These are phyloP conservation scores for Neonectria hederae DNA, from an alignment of 2,329 filamentous ascomycete genomes.

Conservation along the genomic window DNA sequence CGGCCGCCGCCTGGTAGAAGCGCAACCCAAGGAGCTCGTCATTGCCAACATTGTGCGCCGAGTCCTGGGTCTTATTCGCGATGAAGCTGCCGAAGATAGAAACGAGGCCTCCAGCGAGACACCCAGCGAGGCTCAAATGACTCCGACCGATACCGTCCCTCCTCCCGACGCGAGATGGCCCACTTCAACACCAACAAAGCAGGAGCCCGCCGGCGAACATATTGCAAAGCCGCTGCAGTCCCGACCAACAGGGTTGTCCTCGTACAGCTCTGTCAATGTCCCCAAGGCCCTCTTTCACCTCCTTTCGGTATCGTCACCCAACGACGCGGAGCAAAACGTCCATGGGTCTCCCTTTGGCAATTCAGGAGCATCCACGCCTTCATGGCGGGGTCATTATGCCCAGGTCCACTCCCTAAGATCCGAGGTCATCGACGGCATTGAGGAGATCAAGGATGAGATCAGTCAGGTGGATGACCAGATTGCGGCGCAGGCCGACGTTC, in stretches of 20 bases:
- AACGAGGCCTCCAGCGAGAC: slow-evolving; percentile 72
- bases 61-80: slow-evolving; percentile 88
- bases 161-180: slow-evolving; percentile 44
- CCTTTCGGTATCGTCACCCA: slow-evolving; percentile 75
- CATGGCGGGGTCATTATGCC: slow-evolving; percentile 51
- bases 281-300: slow-evolving; percentile 88
- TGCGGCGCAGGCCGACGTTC: slow-evolving; percentile 84
- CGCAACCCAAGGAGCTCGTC: slow-evolving; percentile 89
- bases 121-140: slow-evolving; percentile 57
- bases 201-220: slow-evolving; percentile 46
- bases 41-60: slow-evolving; percentile 95
- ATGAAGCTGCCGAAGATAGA: slow-evolving; percentile 85
- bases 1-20: slow-evolving; percentile 79
- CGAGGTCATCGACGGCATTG: slow-evolving; percentile 92
- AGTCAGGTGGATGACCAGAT: slow-evolving; percentile 94
- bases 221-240: slow-evolving; percentile 46
- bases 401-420: slow-evolving; percentile 78
- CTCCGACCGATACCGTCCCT: slow-evolving; percentile 52
- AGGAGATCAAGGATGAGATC: slow-evolving; percentile 95
- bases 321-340: slow-evolving; percentile 46
- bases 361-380: slow-evolving; percentile 62
- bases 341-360: slow-evolving; percentile 58
- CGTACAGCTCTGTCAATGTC: slow-evolving; percentile 71
- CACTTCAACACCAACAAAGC: slow-evolving; percentile 47
- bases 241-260: slow-evolving; percentile 70